Conservation (phyloP, 768 basidiomycete species). For the Tephrocybe sp. region DNA sequence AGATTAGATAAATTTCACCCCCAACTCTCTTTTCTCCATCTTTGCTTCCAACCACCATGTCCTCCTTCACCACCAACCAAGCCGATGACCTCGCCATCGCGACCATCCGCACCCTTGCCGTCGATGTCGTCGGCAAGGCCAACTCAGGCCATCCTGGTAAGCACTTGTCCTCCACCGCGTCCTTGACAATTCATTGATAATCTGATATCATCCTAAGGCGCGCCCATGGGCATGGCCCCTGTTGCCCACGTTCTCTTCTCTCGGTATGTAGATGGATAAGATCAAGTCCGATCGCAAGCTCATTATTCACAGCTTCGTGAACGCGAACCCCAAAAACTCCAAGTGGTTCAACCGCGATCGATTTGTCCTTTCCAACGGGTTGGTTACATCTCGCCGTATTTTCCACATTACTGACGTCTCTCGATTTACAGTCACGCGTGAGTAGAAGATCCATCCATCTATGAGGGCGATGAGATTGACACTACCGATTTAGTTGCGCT, state of each 20-base stretch:
- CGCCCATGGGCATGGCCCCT: conserved; percentile 93
- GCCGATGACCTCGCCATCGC: conserved; percentile 62
- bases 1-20: conserved; percentile 20
- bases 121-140: conserved; percentile 78
- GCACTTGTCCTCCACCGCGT: conserved; percentile 5
- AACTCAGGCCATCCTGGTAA: conserved; percentile 93
- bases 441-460: conserved; percentile 27
- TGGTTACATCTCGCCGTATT: conserved; percentile 26
- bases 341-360: conserved; percentile 97
- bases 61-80: conserved; percentile 36
- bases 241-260: conserved; percentile 80
- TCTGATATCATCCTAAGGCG: conserved; percentile 49
- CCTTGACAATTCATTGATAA: conserved; percentile 5
- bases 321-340: conserved; percentile 84
- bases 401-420: conserved; percentile 12
- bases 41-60: conserved; percentile 35
- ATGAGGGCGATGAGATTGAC: not conserved
- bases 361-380: conserved; percentile 96
- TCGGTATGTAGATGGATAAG: conserved; percentile 39
- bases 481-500: conserved; percentile 64
- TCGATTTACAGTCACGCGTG: conserved; percentile 65
- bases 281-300: not conserved
- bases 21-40: conserved; percentile 16
- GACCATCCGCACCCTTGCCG: conserved; percentile 76
- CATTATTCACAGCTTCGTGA: conserved; percentile 62